Percentiles rank a stretch among this genome's conserved stretches.
These are phyloP conservation scores for Leptodontidium sp. DNA, from an alignment of 2,329 filamentous ascomycete genomes.

Conservation along the genomic window DNA sequence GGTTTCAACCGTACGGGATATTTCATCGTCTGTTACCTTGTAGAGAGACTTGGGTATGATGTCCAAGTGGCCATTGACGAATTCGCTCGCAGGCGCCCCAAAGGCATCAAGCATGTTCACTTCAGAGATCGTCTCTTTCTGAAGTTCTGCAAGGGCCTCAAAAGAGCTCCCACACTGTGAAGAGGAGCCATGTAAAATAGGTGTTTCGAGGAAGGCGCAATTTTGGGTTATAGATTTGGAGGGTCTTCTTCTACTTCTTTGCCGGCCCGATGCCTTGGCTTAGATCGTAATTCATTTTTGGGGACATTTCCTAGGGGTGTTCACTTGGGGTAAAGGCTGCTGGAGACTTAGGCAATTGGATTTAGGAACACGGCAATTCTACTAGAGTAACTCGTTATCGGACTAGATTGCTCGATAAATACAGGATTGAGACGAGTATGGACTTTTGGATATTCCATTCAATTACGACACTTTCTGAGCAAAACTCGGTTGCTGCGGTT, in stretches of 20 bases:
- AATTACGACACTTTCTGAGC: not conserved
- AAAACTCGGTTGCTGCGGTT: no score
- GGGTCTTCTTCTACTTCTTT: not conserved
- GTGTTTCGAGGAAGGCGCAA: constrained; percentile 5
- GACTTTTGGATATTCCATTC: not conserved
- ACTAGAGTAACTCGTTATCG: not conserved
- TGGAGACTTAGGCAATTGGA: not conserved
- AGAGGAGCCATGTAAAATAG: not conserved
- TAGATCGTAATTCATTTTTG: not conserved
- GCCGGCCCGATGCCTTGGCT: constrained; percentile 17
- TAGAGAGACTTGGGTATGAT: constrained; percentile 76
- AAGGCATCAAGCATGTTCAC: constrained; percentile 88
- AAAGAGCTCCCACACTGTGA: constrained; percentile 44
- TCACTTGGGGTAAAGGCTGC: not conserved
- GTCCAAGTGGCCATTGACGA: constrained; percentile 81
- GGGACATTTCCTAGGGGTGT: not conserved
- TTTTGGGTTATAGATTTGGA: constrained; percentile 13
- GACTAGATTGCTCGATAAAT: not conserved
- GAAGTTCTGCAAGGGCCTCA: constrained; percentile 65
- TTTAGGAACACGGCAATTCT: not conserved
- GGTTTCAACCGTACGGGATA: constrained; percentile 93
- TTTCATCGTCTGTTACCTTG: constrained; percentile 88
- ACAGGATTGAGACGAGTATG: not conserved
- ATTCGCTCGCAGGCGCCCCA: constrained; percentile 76
- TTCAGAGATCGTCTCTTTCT: constrained; percentile 87